phyloP scores from a whole-genome alignment of 345 rosid genomes.

The Hibiscus tridactylites region DNA sequence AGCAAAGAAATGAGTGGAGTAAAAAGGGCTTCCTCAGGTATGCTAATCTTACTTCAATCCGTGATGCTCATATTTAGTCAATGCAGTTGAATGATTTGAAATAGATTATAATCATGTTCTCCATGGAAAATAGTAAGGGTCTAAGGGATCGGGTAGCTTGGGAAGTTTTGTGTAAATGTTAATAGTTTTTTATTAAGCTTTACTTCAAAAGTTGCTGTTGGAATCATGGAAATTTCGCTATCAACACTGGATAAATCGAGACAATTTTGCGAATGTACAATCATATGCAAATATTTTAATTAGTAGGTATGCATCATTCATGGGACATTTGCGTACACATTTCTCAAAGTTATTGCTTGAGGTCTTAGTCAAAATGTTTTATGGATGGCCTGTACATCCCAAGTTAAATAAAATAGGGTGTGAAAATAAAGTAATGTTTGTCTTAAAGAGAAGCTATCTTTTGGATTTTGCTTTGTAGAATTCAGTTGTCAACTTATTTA shows the following conservation, averaged over 20 bases:
- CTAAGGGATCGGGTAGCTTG: background rate
- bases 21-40: constrained; percentile 51
- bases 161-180: background rate
- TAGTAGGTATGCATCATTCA: background rate
- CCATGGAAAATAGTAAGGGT: background rate
- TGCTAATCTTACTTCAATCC: background rate
- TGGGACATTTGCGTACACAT: background rate
- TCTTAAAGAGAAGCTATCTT: background rate
- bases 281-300: background rate
- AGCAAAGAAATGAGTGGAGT: constrained; percentile 58
- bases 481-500: background rate
- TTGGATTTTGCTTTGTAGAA: background rate
- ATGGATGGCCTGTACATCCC: background rate
- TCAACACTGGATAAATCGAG: no score
- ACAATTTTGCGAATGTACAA: background rate
- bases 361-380: background rate
- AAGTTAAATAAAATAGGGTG: background rate
- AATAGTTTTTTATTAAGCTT: background rate
- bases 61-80: background rate
- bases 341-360: background rate
- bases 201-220: background rate
- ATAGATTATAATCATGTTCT: background rate
- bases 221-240: no score
- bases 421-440: background rate
- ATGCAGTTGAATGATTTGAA: background rate